Percentiles rank a stretch among this genome's conserved stretches.
Conservation (phyloP, 345 rosid genomes). For the Linum trigynum region DNA sequence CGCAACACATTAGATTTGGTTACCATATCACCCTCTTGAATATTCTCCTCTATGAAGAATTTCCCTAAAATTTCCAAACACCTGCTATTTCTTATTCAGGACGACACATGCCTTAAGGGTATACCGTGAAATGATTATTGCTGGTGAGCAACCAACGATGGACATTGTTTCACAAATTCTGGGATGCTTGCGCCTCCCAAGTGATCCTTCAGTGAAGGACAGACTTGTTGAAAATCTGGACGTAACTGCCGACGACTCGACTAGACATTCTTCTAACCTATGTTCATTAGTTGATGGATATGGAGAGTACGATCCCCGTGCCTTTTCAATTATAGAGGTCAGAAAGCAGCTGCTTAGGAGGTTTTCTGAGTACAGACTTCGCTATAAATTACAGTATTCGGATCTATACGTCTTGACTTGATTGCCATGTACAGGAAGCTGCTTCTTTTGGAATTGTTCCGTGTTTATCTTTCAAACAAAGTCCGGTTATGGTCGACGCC, state of each 20-base stretch:
- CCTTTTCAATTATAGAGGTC: conserved; percentile 85
- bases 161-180: conserved; percentile 77
- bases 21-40: neutral
- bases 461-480: conserved; percentile 46
- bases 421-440: conserved; percentile 46
- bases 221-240: conserved; percentile 60
- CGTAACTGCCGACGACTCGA: conserved; percentile 40
- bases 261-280: conserved; percentile 28
- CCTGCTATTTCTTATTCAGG: conserved; percentile 32
- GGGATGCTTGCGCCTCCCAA: conserved; percentile 80
- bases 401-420: conserved; percentile 2
- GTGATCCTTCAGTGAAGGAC: conserved; percentile 47
- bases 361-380: conserved; percentile 4
- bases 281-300: conserved; percentile 76
- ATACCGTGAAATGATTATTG: conserved; percentile 58
- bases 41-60: neutral
- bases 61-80: conserved; percentile 12
- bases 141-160: conserved; percentile 56
- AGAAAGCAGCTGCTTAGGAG: conserved; percentile 14
- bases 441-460: conserved; percentile 71
- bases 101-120: conserved; percentile 58
- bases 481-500: conserved; percentile 52
- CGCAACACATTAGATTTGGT: neutral
- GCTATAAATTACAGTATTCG: conserved; percentile 2
- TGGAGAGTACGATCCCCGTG: conserved; percentile 93